Conservation (phyloP, 768 basidiomycete genomes). For the Termitomyces sp. region DNA sequence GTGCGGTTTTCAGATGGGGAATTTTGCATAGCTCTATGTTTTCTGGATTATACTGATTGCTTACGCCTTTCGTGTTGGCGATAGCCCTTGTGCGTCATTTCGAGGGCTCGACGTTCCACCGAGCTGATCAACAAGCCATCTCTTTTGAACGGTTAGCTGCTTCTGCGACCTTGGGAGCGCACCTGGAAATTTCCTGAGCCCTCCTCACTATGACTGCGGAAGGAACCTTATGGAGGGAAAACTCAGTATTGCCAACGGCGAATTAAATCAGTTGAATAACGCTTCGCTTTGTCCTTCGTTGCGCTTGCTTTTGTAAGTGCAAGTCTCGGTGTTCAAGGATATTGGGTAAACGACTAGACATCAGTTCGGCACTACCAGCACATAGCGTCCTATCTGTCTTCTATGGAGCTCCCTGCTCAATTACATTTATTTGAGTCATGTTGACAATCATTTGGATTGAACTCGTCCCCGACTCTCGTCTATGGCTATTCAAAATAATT, state of each 20-base stretch:
- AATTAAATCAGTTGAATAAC: slow-evolving; percentile 69
- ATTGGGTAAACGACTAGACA: slow-evolving; percentile 73
- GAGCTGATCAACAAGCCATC: slow-evolving; percentile 78
- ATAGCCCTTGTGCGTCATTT: slow-evolving; percentile 83
- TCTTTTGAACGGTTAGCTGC: slow-evolving; percentile 70
- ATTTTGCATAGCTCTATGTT: slow-evolving; percentile 67
- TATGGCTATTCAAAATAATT: slow-evolving; percentile 65
- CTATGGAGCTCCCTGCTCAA: neutral
- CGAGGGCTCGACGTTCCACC: slow-evolving; percentile 58
- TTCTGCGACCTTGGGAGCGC: slow-evolving; percentile 75
- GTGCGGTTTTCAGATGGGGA: slow-evolving; percentile 85
- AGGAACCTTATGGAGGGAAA: slow-evolving; percentile 66
- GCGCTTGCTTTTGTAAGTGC: slow-evolving; percentile 78
- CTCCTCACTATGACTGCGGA: slow-evolving; percentile 72
- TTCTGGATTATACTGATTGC: too few relatives aligned
- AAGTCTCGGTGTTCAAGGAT: slow-evolving; percentile 73
- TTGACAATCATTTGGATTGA: slow-evolving; percentile 83
- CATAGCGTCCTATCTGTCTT: slow-evolving; percentile 20
- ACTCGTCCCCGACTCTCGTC: slow-evolving; percentile 72
- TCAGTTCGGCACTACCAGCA: slow-evolving; percentile 74
- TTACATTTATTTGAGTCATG: slow-evolving; percentile 43
- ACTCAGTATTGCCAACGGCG: slow-evolving; percentile 41
- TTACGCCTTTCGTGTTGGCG: too few relatives aligned
- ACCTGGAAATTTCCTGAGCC: slow-evolving; percentile 64
- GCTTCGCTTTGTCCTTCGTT: slow-evolving; percentile 54